Evolutionary conservation across 257 asterid species (phyloP), one percentile per base, ranked within the genome.

Genomic region (Solanum commersonii): DNA sequence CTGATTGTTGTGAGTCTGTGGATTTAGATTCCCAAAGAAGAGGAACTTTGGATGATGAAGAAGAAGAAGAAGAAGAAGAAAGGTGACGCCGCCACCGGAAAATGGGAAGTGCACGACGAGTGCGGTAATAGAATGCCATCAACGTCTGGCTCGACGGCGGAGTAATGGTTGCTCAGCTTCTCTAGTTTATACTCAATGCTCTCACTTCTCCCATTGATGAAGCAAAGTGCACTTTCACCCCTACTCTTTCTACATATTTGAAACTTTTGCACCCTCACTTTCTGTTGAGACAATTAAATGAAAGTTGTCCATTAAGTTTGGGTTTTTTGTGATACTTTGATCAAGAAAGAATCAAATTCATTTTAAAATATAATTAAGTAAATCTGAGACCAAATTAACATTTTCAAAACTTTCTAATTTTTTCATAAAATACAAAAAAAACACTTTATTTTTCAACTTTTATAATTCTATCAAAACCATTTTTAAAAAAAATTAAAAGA

Each of bases 1-100:
- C 81, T 25, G 94, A 23, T 56, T 91, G 87, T 33, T 90, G 29
- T 85, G 89, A 42, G 87, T 63, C 87, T 73, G 87, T 83, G 71
- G 77, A 81, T 88, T 92, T 84, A 87, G 90, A 63, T 87, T 95
- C 92, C 92, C 92, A 92, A 67, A 94, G 92, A 82, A 94, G 72
- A 29, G 98, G 96, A 77, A 94, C 71, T 38, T 89, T 91, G 76
- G 88, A 71, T 8, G 88, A 71, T 8, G 65, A 56, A 2, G 65
- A 56, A 6, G 65, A 56, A 52, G 65, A n/a, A n/a, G n/a, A 56
- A 52, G 70, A 60, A n/a, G 93, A 86, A 67, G 92, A 93, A 27
- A 89, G 84, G 87, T 10, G 63, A 84, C 93, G 93, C 87, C 83
- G 77, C 49, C 89, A 87, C 23, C 18, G 87, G 42, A 10, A 29